phyloP scores from a whole-genome alignment of 169 alveolate species.

The Besnoitia besnoiti region DNA sequence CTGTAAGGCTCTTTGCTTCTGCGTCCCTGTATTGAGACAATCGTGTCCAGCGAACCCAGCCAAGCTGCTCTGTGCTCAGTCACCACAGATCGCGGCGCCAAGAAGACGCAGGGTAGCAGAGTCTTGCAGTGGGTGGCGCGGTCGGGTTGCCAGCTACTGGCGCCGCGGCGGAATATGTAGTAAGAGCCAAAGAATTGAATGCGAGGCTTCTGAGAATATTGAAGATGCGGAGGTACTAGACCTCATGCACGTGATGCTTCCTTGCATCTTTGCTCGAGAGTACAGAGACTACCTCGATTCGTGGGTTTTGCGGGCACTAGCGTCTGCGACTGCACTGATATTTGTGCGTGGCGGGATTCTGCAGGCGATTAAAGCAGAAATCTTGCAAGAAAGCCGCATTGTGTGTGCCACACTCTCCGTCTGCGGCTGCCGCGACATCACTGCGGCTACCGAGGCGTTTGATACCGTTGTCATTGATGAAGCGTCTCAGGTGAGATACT shows the following conservation, averaged over 20 bases:
- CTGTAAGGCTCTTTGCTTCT: constrained; percentile 21
- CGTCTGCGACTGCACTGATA: background rate
- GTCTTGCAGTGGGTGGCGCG: no score
- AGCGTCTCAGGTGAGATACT: constrained; percentile 90
- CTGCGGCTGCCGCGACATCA: constrained; percentile 89
- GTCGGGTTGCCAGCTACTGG: no score
- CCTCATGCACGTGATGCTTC: no score
- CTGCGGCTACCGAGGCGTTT: constrained; percentile 80
- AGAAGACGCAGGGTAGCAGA: no score
- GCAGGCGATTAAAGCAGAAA: constrained; percentile 74
- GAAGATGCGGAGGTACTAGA: no score
- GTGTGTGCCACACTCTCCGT: constrained; percentile 91
- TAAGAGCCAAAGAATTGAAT: no score
- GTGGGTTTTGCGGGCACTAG: background rate
- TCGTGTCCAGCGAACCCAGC: no score
- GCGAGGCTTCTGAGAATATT: no score
- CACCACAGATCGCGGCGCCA: no score
- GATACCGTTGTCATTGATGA: constrained; percentile 98
- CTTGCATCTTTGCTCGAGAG: background rate
- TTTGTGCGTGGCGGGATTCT: no score
- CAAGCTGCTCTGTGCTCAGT: no score
- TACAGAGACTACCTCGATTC: background rate
- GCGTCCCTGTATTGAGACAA: background rate
- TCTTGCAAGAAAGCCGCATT: constrained; percentile 83
- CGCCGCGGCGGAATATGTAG: no score